phyloP scores from a whole-genome alignment of 2,329 filamentous ascomycete genomes.

The Scytalidium sp. region DNA sequence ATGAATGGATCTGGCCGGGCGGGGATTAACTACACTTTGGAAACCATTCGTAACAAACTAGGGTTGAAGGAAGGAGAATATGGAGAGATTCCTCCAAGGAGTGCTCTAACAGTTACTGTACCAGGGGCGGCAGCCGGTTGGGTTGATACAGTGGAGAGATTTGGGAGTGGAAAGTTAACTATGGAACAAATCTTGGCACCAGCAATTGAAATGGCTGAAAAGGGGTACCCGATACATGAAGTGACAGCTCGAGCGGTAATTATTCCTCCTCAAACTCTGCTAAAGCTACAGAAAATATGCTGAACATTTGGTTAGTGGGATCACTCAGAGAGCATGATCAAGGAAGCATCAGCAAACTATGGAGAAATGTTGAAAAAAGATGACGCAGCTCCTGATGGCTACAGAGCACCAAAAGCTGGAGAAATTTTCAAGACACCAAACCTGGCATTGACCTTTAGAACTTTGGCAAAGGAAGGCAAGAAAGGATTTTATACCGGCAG shows the following conservation, averaged over 20 bases:
- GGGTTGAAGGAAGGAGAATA: slow-evolving; percentile 55
- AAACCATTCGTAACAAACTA: slow-evolving; percentile 67
- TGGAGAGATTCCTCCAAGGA: slow-evolving; percentile 67
- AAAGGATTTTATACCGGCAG: slow-evolving; percentile 86
- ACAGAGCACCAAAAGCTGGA: slow-evolving; percentile 71
- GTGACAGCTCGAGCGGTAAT: slow-evolving; percentile 37
- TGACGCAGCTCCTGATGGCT: slow-evolving; percentile 62
- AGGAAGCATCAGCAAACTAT: slow-evolving; percentile 78
- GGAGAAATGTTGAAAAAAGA: slow-evolving; percentile 85
- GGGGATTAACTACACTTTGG: slow-evolving; percentile 64
- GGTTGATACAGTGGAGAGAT: slow-evolving; percentile 83
- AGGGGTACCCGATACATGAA: slow-evolving; percentile 87
- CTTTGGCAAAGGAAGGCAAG: slow-evolving; percentile 77
- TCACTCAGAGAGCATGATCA: slow-evolving; percentile 55
- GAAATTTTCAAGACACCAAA: slow-evolving; percentile 87
- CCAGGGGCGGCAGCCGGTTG: slow-evolving; percentile 92
- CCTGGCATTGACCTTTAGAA: slow-evolving; percentile 76
- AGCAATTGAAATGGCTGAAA: slow-evolving; percentile 81
- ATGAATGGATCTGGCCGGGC: slow-evolving; percentile 93
- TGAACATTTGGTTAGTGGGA: slow-evolving; percentile 59
- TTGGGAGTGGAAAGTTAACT: slow-evolving; percentile 81
- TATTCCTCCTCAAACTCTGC: not conserved
- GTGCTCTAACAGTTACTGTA: slow-evolving; percentile 78
- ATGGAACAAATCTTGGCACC: slow-evolving; percentile 77
- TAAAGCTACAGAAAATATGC: not conserved